phyloP scores from a whole-genome alignment of 1,284 basidiomycete species.

The Apiotrichum gamsii region DNA sequence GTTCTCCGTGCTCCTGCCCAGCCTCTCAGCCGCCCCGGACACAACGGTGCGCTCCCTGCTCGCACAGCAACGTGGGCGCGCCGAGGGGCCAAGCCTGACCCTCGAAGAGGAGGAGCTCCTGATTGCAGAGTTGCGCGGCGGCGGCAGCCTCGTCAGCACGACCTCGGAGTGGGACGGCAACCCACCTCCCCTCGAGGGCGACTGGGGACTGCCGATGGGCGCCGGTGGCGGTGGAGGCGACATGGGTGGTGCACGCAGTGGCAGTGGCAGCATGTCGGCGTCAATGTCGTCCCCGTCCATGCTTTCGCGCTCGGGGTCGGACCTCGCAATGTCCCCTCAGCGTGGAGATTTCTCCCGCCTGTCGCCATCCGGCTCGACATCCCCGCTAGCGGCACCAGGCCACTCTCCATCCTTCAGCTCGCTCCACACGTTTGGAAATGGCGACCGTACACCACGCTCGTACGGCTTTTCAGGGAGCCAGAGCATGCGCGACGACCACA shows the following conservation, averaged over 20 bases:
- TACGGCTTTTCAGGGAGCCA: conserved; percentile 38
- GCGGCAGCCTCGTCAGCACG: conserved; percentile 3
- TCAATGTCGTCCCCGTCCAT: not conserved
- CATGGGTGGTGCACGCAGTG: too few relatives aligned
- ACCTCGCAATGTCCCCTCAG: not conserved
- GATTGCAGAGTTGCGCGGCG: conserved; percentile 31
- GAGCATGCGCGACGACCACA: conserved; percentile 34
- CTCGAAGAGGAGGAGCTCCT: conserved; percentile 42
- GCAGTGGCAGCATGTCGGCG: not conserved
- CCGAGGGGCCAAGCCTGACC: conserved; percentile 34
- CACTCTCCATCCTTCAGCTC: conserved; percentile 30
- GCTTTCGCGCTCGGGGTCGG: not conserved
- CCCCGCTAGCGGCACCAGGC: conserved; percentile 14
- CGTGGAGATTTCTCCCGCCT: not conserved
- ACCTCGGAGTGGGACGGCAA: conserved; percentile 31
- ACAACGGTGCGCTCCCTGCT: conserved; percentile 31
- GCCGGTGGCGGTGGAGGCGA: too few relatives aligned
- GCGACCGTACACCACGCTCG: conserved; percentile 19
- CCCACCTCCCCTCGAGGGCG: conserved; percentile 20
- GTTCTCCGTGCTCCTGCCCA: conserved; percentile 42
- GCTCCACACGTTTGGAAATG: conserved; percentile 25
- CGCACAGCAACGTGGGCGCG: conserved; percentile 34
- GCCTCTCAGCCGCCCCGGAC: conserved; percentile 31
- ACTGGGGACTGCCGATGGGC: conserved; percentile 1
- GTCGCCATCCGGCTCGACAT: conserved; percentile 1